A percentile compares a stretch with the other conserved stretches of the same genome.
Evolutionary conservation across 768 basidiomycete genomes (phyloP).

Genomic region (Tylopilus intermedius): DNA sequence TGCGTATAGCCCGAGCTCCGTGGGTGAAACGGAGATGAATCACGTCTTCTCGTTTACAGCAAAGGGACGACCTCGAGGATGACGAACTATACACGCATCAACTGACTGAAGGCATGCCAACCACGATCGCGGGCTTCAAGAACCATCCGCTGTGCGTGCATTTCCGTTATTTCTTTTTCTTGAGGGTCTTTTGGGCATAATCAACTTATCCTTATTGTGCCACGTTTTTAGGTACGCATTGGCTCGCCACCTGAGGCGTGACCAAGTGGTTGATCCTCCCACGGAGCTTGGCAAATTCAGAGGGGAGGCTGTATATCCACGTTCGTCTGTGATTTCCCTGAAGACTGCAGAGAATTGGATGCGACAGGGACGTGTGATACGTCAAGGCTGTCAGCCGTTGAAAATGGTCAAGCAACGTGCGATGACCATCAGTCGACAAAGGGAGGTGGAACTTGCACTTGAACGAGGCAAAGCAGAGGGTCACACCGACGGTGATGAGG

Average conservation of each 20-base stretch:
- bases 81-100: slow-evolving; percentile 76
- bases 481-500: slow-evolving; percentile 38
- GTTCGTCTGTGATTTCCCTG: slow-evolving; percentile 75
- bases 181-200: slow-evolving; percentile 19
- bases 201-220: slow-evolving; percentile 2
- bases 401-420: slow-evolving; percentile 86
- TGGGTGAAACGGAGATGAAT: slow-evolving; percentile 17
- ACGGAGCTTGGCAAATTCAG: slow-evolving; percentile 87
- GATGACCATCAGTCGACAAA: slow-evolving; percentile 69
- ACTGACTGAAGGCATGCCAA: slow-evolving; percentile 89
- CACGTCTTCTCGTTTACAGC: slow-evolving; percentile 39
- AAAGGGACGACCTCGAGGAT: slow-evolving; percentile 91
- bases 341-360: slow-evolving; percentile 96
- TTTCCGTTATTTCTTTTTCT: slow-evolving; percentile 1
- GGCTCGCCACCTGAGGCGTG: slow-evolving; percentile 79
- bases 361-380: slow-evolving; percentile 73
- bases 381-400: slow-evolving; percentile 73
- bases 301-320: slow-evolving; percentile 87
- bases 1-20: slow-evolving; percentile 35
- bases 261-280: slow-evolving; percentile 77
- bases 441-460: slow-evolving; percentile 62
- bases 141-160: slow-evolving; percentile 76
- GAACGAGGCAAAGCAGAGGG: slow-evolving; percentile 37
- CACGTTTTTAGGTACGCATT: slow-evolving; percentile 63
- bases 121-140: slow-evolving; percentile 86